Conservation (phyloP, 1,284 basidiomycete species). For the Kwoniella shivajii region DNA sequence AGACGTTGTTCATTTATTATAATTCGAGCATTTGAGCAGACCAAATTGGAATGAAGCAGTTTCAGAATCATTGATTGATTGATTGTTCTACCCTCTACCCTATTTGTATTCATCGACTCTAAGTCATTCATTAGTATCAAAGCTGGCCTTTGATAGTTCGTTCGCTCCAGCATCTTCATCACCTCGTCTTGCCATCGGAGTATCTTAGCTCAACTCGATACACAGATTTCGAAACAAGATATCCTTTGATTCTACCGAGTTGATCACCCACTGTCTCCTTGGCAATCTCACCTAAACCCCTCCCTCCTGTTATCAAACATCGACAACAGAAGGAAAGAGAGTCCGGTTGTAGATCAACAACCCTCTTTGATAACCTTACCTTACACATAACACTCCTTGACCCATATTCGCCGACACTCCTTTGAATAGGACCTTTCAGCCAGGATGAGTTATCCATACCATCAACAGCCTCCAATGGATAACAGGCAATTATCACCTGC, state of each 20-base stretch:
- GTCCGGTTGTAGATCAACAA: background rate
- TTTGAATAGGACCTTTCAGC: background rate
- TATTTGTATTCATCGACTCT: background rate
- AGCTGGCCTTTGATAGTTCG: constrained; percentile 2
- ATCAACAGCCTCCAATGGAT: constrained; percentile 3
- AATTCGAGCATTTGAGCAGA: background rate
- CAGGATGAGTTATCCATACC: constrained; percentile 17
- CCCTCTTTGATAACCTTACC: background rate
- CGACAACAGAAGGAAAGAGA: background rate
- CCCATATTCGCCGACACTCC: background rate
- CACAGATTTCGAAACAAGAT: background rate
- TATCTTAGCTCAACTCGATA: background rate
- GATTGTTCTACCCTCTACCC: too few species aligned
- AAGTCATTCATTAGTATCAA: background rate
- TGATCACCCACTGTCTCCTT: constrained; percentile 1
- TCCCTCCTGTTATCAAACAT: background rate
- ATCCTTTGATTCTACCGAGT: too few species aligned
- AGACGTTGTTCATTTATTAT: background rate
- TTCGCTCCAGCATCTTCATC: too few species aligned
- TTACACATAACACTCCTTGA: background rate
- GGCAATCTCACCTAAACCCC: background rate
- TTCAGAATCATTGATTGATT: background rate
- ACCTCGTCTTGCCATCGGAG: background rate
- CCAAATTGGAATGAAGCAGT: background rate
- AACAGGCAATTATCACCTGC: constrained; percentile 3